These are phyloP conservation scores for Quambalaria eucalypti DNA, from an alignment of 1,284 basidiomycete species.

Conservation along the genomic window DNA sequence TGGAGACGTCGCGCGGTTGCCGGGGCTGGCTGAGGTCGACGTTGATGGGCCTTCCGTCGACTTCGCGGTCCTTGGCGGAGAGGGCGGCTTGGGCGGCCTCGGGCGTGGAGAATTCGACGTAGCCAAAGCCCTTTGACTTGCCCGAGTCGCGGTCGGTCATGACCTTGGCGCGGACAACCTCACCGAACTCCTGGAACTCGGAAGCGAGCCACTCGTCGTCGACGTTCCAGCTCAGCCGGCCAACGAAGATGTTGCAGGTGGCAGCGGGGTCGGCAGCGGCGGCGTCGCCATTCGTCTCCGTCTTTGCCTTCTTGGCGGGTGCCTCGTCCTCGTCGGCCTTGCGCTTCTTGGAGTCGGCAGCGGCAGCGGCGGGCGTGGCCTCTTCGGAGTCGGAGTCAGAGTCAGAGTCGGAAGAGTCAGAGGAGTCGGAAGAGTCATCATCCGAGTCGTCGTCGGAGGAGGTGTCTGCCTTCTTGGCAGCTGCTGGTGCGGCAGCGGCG, in stretches of 20 bases:
- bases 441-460: conserved; percentile 10
- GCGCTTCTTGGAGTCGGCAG: conserved; percentile 56
- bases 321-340: conserved; percentile 64
- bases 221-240: conserved; percentile 89
- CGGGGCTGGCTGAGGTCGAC: conserved; percentile 68
- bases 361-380: conserved; percentile 42
- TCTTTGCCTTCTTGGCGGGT: conserved; percentile 72
- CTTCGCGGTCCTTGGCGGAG: conserved; percentile 70
- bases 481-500: conserved; percentile 11
- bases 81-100: conserved; percentile 54
- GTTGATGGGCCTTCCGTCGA: conserved; percentile 82
- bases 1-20: conserved; percentile 56
- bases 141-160: conserved; percentile 76
- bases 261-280: conserved; percentile 53
- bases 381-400: conserved; percentile 16
- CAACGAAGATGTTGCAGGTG: conserved; percentile 77
- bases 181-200: conserved; percentile 82
- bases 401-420: conserved; percentile 34
- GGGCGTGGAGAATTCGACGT: conserved; percentile 68
- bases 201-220: conserved; percentile 90
- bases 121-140: conserved; percentile 61
- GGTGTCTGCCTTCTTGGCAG: conserved; percentile 12
- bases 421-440: conserved; percentile 25
- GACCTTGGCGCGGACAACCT: conserved; percentile 76
- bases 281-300: conserved; percentile 47